Conservation (phyloP, 2,329 filamentous ascomycete genomes). For the Pseudogymnoascus sp. region DNA sequence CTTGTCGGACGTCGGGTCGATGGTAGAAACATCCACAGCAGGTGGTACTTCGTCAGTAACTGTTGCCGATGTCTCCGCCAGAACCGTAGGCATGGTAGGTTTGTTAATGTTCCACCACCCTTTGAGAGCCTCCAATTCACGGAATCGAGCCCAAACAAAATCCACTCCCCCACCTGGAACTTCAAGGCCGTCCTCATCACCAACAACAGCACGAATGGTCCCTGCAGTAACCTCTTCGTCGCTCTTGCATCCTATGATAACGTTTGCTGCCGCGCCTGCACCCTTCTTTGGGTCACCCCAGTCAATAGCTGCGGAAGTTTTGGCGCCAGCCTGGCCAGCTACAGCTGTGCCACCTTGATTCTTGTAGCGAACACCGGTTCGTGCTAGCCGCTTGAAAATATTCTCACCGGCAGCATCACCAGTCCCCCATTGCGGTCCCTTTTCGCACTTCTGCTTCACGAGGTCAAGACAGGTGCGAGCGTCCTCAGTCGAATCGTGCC, state of each 20-base stretch:
- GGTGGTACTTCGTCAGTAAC: conserved; percentile 13
- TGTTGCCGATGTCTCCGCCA: conserved; percentile 7
- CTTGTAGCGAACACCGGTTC: conserved; percentile 55
- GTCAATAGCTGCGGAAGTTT: conserved; percentile 72
- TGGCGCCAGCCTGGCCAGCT: conserved; percentile 47
- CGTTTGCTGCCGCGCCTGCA: conserved; percentile 47
- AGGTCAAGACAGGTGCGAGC: conserved; percentile 86
- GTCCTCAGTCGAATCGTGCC: conserved; percentile 91
- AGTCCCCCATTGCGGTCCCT: conserved; percentile 78
- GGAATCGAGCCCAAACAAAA: conserved; percentile 60
- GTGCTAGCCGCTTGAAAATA: conserved; percentile 74
- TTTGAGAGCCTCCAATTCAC: conserved; percentile 56
- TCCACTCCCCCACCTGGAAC: conserved; percentile 55
- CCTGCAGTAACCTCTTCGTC: conserved; percentile 52
- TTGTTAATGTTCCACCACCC: conserved; percentile 61
- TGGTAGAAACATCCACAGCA: neutral
- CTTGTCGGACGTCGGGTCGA: neutral
- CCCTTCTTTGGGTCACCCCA: conserved; percentile 73
- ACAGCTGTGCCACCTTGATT: conserved; percentile 53
- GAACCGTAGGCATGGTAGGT: conserved; percentile 12
- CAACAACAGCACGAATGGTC: conserved; percentile 51
- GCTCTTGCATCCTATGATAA: conserved; percentile 48
- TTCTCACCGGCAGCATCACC: conserved; percentile 75
- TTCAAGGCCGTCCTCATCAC: conserved; percentile 50
- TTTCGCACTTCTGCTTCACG: conserved; percentile 92